Evolutionary conservation across 257 asterid genomes (phyloP), one percentile per base, ranked within the genome.

Genomic region (Leonotis leonurus): DNA sequence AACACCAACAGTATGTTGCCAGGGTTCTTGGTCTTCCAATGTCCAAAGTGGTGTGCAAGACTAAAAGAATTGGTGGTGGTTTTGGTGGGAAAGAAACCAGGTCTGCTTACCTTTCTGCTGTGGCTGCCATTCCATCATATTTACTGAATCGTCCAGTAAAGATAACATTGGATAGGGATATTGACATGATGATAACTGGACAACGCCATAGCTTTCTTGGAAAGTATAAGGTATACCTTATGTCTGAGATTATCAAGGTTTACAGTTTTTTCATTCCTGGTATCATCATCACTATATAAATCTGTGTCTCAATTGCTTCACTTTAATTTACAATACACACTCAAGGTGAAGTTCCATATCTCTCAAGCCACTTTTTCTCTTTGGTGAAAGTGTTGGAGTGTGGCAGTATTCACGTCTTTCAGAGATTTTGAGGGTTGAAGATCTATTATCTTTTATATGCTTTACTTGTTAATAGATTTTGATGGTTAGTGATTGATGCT

Each of bases 81-180:
- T 92, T 92, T 72, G 99, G 99, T 62, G 99, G 99, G 60, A 92
- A 92, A 82, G 99, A 92, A 69, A 92, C 97, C 44, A 85, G 97
- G 63, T 85, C 97, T 40, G 97, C 88, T 73, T 63, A 77, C 37
- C 22, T 92, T 77, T 92, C 97, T 69, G 96, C 91, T 17, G 89
- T 56, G 54, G 96, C 84, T 20, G 85, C 99, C 18, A 68, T 89
- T 70, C 97, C 99, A 39, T 87, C 99, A n/a, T 92, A 85, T 75
- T 59, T 89, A 62, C 76, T 92, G 62, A 85, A 92, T 68, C 75
- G 91, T 63, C 99, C 97, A 43, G 97, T 92, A 68, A 92, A 89
- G 80, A 52, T 92, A 70, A 83, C 86, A 30, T 57, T 92, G 57
- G 99, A 92, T 67, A 77, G 99, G 71, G 97, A 92, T 75, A 52